Base-by-base conservation (phyloP, 2,329 filamentous ascomycete genomes). In the Trichothecium roseum region DNA sequence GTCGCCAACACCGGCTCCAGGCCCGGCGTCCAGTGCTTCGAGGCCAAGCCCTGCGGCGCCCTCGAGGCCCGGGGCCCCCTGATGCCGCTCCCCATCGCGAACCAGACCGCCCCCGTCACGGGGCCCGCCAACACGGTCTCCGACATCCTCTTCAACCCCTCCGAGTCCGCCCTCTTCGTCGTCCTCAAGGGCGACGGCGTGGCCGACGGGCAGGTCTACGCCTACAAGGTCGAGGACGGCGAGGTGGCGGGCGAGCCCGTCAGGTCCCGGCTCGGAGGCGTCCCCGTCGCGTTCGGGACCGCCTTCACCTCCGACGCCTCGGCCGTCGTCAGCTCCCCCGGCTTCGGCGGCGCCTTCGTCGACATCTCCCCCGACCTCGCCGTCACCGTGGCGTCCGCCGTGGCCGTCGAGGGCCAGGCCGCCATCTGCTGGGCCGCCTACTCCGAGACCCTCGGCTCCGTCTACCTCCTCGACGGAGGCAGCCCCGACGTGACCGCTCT, bases 301-400 rank as follows among this genome's bases (percentile, higher is more conserved):
- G 53, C 59, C 31, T 59, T 59, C 37, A 56, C 54, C 5, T 48
- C 54, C 34, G 54, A 57, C 36, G 57, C 59, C 34, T 32, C 54
- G 5, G 42, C 41, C 14, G 56, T 59, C 24, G 56, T 59, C 22
- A 37, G 50, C 24, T 50, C 48, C 28, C 39, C 53, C 3, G 55
- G 55, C 3, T 40, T 60, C 13, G 53, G 51, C 40, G 55, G 53
- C 42, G 47, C 50, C 18, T 54, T 55, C 2, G 53, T 60, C 3
- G 18, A 22, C n/a, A 15, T 36, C 14, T 31, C 14, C 27, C 6
- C 15, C 6, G 5, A 7, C 28, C 13, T 29, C 28, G 28, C 13
- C 28, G 28, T 6, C 28, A n/a, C n/a, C 6, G 13, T 6, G 6
- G 28, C n/a, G n/a, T n/a, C 28, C 6, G 6, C 13, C 6, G 6